Evolutionary conservation across 305 asterid genomes (phyloP).

Genomic region (Vinca major): DNA sequence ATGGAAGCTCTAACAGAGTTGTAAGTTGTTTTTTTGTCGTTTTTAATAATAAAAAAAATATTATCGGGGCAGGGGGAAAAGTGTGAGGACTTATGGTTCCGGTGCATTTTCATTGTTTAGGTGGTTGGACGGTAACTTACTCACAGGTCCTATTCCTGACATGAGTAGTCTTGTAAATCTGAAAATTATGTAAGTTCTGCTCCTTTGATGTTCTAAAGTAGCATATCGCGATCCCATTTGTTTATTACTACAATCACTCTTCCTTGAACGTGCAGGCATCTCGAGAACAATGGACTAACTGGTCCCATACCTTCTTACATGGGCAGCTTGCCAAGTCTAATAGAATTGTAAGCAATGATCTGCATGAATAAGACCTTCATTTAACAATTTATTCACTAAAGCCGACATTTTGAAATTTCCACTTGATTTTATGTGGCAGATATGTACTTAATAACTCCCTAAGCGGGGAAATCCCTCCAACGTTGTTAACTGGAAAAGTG

Average conservation of each 20-base stretch:
- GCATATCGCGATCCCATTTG: not conserved
- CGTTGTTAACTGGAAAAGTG: conserved; percentile 53
- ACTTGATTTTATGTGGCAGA: conserved; percentile 32
- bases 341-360: conserved; percentile 53
- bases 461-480: conserved; percentile 62
- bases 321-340: conserved; percentile 58
- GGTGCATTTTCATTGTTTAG: conserved; percentile 25
- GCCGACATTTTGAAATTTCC: conserved; percentile 4
- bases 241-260: conserved; percentile 12
- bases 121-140: conserved; percentile 76
- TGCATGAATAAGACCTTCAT: not conserved
- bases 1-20: conserved; percentile 75
- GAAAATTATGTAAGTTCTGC: conserved; percentile 57
- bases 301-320: conserved; percentile 66
- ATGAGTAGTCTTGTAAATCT: conserved; percentile 65
- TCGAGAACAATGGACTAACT: conserved; percentile 67
- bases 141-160: conserved; percentile 69
- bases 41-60: no score
- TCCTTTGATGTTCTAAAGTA: not conserved
- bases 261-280: conserved; percentile 56
- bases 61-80: no score
- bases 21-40: conserved; percentile 34
- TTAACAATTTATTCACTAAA: not conserved
- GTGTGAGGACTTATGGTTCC: no score
- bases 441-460: conserved; percentile 73